These are phyloP conservation scores for Sugiyamaella chiloensis DNA, from an alignment of 805 yeast genomes.

Conservation along the genomic window DNA sequence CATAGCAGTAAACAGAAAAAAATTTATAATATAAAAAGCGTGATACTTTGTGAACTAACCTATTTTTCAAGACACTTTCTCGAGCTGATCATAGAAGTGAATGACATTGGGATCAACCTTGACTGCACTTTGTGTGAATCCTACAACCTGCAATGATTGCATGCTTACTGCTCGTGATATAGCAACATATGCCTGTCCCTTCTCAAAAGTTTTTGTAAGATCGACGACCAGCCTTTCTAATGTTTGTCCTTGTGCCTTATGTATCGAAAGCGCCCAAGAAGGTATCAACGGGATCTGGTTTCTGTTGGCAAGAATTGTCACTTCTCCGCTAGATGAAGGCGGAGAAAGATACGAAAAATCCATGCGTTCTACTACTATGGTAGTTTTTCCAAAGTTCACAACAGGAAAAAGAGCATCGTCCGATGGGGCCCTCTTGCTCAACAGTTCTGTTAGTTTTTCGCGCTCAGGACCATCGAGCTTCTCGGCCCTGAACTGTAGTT, in stretches of 20 bases:
- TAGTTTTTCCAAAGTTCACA: slow-evolving; percentile 6
- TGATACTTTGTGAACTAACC: no score
- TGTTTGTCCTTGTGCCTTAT: slow-evolving; percentile 94
- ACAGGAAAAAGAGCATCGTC: slow-evolving; percentile 21
- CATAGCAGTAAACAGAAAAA: no score
- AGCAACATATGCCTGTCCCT: slow-evolving; percentile 96
- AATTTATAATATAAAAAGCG: no score
- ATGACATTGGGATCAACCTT: slow-evolving; percentile 67
- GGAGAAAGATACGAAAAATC: background rate
- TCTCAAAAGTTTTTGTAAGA: slow-evolving; percentile 71
- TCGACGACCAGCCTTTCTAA: slow-evolving; percentile 74
- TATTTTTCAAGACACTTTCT: background rate
- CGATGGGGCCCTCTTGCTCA: background rate
- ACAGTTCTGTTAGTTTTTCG: background rate
- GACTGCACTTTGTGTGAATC: slow-evolving; percentile 64
- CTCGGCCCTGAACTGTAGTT: no score
- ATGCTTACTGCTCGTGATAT: slow-evolving; percentile 84
- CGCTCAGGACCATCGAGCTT: background rate
- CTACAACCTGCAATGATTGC: slow-evolving; percentile 74
- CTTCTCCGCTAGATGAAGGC: slow-evolving; percentile 1
- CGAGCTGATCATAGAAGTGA: slow-evolving; percentile 50
- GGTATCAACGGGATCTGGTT: slow-evolving; percentile 78
- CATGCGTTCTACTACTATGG: background rate
- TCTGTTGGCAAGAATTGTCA: slow-evolving; percentile 55
- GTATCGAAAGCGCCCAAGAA: slow-evolving; percentile 95